phyloP scores from a whole-genome alignment of 208 protist genomes.

The Trypanosoma mega region DNA sequence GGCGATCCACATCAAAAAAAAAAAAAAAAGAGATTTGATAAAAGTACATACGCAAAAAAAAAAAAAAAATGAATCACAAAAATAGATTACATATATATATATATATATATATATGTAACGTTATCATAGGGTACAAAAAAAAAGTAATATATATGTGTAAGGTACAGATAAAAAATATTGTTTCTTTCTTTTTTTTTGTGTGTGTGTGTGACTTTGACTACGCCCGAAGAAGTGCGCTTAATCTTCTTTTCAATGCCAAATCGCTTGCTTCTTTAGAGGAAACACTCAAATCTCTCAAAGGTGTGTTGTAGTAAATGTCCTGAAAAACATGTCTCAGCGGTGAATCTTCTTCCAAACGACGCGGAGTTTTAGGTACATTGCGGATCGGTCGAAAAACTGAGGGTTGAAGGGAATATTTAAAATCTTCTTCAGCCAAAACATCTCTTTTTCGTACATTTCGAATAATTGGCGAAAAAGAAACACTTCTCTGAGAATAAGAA shows the following conservation, averaged over 20 bases:
- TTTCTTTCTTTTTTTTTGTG: no score
- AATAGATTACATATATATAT: slow-evolving; percentile 12
- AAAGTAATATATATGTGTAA: slow-evolving; percentile 6
- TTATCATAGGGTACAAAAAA: background rate
- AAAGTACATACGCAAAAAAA: slow-evolving; percentile 16
- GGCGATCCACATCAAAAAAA: slow-evolving; percentile 6
- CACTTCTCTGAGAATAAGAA: slow-evolving; percentile 17
- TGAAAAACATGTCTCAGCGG: background rate
- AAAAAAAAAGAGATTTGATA: slow-evolving; percentile 18
- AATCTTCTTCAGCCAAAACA: background rate
- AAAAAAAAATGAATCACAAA: slow-evolving; percentile 11
- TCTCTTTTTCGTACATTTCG: background rate
- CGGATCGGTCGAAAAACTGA: background rate
- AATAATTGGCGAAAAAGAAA: background rate
- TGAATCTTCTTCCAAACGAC: background rate
- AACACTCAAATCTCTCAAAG: slow-evolving; percentile 5
- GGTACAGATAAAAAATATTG: slow-evolving; percentile 28
- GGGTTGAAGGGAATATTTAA: background rate
- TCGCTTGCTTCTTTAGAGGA: slow-evolving; percentile 18
- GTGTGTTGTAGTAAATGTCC: slow-evolving; percentile 8
- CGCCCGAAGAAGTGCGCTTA: slow-evolving; percentile 13
- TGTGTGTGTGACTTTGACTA: no score
- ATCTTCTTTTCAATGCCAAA: slow-evolving; percentile 20
- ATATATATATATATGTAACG: background rate
- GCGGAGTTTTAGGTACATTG: background rate